Evolutionary conservation across 1,139 yeast species (phyloP), one percentile per base, ranked within the genome.

Genomic region (Yueomyces sp.): DNA sequence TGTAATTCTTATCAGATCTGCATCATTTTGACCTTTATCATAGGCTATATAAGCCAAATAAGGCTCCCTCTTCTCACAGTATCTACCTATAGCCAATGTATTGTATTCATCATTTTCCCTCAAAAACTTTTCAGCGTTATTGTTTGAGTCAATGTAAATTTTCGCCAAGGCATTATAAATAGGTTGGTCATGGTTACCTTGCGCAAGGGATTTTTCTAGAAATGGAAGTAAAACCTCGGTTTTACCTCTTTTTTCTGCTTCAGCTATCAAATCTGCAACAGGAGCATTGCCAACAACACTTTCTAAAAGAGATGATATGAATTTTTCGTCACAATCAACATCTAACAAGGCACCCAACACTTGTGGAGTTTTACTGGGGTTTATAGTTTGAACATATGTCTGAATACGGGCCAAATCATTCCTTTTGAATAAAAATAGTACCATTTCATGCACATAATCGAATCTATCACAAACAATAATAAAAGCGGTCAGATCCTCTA

Each of bases 31-130:
- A 60, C 98, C 98, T 68, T 87, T 87, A 50, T 94, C 94, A 65
- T 91, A 91, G 44, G 96, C 94, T 66, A 89, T 91, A 65, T 86
- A 91, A 25, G 98, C 98, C 63, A 91, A 72, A 68, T 86, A 91
- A 48, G 98, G 98, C 60, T 91, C 98, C 65, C 98, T 81, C 77
- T 86, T 89, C 66, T 91, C 98, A 74, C 98, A 91, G 72, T 91
- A 91, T 62, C 81, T 86, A 72, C 98, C 98, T 55, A 91, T 96
- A 55, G 82, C 84, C 54, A 85, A 71, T 27, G 97, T 83, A 65
- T 91, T 94, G 67, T 91, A 91, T 58, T 75, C 72, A 55, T 79
- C 72, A 63, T 91, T 91, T 64, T 91, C 97, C 63, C 79, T 81
- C 69, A 91, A 75, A 72, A 91, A 91, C 66, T 87, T 87, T 63